Evolutionary conservation across 441 rosid genomes (phyloP).

Genomic region (Syzygium malaccense): DNA sequence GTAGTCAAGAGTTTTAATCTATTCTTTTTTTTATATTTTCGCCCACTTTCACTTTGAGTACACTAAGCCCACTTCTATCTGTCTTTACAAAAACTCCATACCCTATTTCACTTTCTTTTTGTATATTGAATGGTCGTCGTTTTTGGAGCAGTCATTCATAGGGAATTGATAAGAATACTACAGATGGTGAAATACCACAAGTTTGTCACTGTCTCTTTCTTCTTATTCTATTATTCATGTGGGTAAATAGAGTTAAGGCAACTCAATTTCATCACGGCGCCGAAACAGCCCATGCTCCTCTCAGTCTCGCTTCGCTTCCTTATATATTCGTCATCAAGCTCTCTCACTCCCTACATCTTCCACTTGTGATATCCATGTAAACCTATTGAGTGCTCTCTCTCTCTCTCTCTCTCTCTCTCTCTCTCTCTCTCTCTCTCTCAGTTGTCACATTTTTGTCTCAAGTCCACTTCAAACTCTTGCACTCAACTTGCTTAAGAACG

Average conservation of each 20-base stretch:
- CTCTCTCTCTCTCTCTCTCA: not conserved
- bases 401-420: not conserved
- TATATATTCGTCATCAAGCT: not conserved
- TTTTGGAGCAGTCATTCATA: not conserved
- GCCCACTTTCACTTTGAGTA: not conserved
- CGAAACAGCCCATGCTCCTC: slow-evolving; percentile 1
- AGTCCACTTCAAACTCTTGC: not conserved
- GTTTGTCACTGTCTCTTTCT: not conserved
- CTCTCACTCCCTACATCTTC: not conserved
- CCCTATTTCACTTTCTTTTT: not conserved
- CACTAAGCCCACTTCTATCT: not conserved
- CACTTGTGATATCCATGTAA: not conserved
- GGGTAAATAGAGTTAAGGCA: too few relatives aligned
- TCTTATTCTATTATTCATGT: not conserved
- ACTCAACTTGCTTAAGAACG: not conserved
- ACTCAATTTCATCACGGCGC: slow-evolving; percentile 34
- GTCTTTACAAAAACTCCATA: not conserved
- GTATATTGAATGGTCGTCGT: not conserved
- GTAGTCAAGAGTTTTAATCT: not conserved
- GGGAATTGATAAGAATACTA: not conserved
- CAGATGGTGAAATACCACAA: not conserved
- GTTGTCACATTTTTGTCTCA: not conserved
- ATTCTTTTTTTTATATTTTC: not conserved
- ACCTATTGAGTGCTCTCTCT: not conserved
- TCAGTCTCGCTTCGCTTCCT: not conserved